Evolutionary conservation across 352 stramenopile species (phyloP), one percentile per base, ranked within the genome.

Genomic region (Phytophthora megakarya): DNA sequence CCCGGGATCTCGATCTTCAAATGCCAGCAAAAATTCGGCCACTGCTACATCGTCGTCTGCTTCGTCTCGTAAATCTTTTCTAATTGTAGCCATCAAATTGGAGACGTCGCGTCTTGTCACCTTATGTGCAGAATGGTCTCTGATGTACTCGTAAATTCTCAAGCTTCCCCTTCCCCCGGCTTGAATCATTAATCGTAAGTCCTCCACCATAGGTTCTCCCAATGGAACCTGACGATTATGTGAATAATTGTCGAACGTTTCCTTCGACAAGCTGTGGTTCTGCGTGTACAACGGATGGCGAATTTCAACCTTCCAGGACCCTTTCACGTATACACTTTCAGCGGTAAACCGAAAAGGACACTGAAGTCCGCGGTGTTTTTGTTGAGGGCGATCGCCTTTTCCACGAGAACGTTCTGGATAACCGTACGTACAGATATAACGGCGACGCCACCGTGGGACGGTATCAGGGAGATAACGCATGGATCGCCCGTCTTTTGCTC

Each of bases 301-400:
- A 5, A 54, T 30, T 6, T 54, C 13, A 10, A 54, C 30, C 18
- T 54, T 33, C 47, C 30, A 54, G 5, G 11, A 11, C 8, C 47
- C 47, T 8, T 33, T 44, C 18, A 19, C 8, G 12, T 25, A 32
- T 15, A 48, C 32, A 35, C 32, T 54, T 13, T 54, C 47, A 30
- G 21, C 47, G 5, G 21, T 54, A 23, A 54, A 54, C 8, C 32
- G 30, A 21, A 45, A 54, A 3, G 47, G 47, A 44, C 47, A 28
- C 26, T 42, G 25, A 9, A 48, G 16, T 12, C 39, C 22, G 7
- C 44, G 44, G 16, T 12, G 10, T 13, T 35, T 49, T 10, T 47
- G 23, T 9, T 30, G 40, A 21, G 25, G 22, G 3, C 23, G 11
- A 16, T 22, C 11, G 16, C 43, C 43, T 23, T 32, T 37, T 21